phyloP scores from a whole-genome alignment of 2,329 filamentous ascomycete genomes.

The Penicillium sp. region DNA sequence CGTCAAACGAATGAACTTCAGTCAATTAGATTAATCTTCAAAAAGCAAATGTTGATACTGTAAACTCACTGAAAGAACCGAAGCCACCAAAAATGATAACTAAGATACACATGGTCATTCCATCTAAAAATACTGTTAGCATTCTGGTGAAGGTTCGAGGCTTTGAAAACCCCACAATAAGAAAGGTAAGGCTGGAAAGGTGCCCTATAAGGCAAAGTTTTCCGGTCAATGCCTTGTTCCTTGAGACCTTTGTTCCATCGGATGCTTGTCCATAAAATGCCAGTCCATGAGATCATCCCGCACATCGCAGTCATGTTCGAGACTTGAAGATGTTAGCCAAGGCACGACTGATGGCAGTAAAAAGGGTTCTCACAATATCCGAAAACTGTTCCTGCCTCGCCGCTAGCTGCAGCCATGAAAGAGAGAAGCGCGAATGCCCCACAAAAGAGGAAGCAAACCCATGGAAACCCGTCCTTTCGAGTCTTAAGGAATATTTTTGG shows the following conservation, averaged over 20 bases:
- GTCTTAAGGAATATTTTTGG: constrained; percentile 14
- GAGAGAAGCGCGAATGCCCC: constrained; percentile 16
- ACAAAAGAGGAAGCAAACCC: constrained; percentile 17
- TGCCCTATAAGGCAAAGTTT: constrained; percentile 14
- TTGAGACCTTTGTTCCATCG: constrained; percentile 26
- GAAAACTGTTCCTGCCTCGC: constrained; percentile 18
- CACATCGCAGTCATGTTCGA: constrained; percentile 20
- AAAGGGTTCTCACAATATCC: constrained; percentile 14
- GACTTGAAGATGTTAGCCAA: constrained; percentile 6
- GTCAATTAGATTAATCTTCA: not conserved
- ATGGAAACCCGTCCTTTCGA: constrained; percentile 16
- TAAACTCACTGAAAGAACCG: constrained; percentile 21
- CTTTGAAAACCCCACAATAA: constrained; percentile 3
- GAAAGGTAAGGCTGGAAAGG: constrained; percentile 14
- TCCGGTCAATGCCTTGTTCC: constrained; percentile 23
- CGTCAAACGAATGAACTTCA: constrained; percentile 18
- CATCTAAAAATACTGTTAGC: constrained; percentile 6
- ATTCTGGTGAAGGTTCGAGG: not conserved
- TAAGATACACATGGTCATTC: constrained; percentile 19
- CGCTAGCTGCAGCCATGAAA: constrained; percentile 18
- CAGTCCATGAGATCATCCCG: constrained; percentile 20
- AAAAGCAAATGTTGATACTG: too few species aligned
- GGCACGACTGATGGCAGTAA: not conserved
- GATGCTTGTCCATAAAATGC: constrained; percentile 19
- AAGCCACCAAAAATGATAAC: constrained; percentile 27